Evolutionary conservation across 169 alveolate genomes (phyloP).

Genomic region (Perkinsus chesapeaki): DNA sequence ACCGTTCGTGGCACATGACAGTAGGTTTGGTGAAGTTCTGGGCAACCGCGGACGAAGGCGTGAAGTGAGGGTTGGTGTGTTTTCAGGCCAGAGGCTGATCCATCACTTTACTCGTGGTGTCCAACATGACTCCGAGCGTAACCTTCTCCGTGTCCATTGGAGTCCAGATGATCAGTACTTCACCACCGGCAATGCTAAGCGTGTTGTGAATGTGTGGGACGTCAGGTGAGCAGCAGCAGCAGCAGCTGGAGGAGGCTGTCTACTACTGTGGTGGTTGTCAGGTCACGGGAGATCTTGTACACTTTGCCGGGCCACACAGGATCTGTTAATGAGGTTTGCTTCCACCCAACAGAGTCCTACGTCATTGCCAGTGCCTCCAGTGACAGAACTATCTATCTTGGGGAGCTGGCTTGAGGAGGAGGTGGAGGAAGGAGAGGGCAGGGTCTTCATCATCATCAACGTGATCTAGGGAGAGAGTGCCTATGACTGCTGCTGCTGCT

Average conservation of each 20-base stretch:
- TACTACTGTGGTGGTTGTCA: too few relatives aligned
- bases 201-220: neutral
- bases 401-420: conserved; percentile 36
- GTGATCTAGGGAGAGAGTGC: too few relatives aligned
- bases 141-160: neutral
- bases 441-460: too few relatives aligned
- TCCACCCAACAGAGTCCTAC: conserved; percentile 48
- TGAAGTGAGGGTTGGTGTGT: neutral
- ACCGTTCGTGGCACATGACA: conserved; percentile 20
- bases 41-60: neutral
- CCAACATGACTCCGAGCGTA: neutral
- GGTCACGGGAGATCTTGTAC: conserved; percentile 32
- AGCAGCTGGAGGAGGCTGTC: neutral
- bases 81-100: neutral
- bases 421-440: neutral
- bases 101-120: neutral
- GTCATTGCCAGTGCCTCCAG: conserved; percentile 54
- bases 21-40: neutral
- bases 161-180: neutral
- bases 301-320: conserved; percentile 57
- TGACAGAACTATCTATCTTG: conserved; percentile 48
- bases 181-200: neutral
- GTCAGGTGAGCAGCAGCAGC: neutral
- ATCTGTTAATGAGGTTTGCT: conserved; percentile 54
- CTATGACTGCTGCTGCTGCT: too few relatives aligned